phyloP scores from a whole-genome alignment of 2,329 filamentous ascomycete species.

The Ilyonectria robusta region DNA sequence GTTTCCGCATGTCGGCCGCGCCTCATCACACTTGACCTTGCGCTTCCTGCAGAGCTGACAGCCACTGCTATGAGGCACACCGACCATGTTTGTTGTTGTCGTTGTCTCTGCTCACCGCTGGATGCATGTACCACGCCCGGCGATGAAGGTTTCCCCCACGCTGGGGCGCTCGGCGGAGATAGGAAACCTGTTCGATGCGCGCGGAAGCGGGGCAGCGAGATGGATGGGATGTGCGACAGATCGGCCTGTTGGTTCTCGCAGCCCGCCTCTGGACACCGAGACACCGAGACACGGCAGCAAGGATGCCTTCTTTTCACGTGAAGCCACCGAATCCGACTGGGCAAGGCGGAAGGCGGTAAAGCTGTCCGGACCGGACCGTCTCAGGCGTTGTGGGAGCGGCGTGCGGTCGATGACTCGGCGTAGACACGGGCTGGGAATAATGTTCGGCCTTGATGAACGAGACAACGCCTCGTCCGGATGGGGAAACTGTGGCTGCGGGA shows the following conservation, averaged over 20 bases:
- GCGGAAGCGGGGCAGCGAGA: constrained; percentile 25
- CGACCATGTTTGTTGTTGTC: constrained; percentile 52
- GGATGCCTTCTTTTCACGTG: constrained; percentile 17
- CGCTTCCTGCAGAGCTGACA: constrained; percentile 59
- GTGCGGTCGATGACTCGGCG: constrained; percentile 9
- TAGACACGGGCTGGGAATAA: constrained; percentile 12
- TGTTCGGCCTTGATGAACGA: constrained; percentile 1
- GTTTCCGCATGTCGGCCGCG: constrained; percentile 57
- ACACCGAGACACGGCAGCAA: constrained; percentile 11
- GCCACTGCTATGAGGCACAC: constrained; percentile 55
- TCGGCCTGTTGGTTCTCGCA: constrained; percentile 17
- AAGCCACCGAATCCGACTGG: not conserved
- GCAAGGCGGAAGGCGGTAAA: constrained; percentile 20
- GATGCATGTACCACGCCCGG: constrained; percentile 40
- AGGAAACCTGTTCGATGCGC: constrained; percentile 16
- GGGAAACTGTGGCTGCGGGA: constrained; percentile 24
- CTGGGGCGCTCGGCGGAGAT: constrained; percentile 14
- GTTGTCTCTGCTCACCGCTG: constrained; percentile 40
- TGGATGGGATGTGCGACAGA: constrained; percentile 16
- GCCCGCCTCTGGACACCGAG: constrained; percentile 12
- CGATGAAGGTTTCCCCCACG: constrained; percentile 37
- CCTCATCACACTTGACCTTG: constrained; percentile 62
- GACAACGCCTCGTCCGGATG: constrained; percentile 18
- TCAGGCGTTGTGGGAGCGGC: constrained; percentile 17
- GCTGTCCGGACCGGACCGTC: constrained; percentile 6